Conservation (phyloP, 441 rosid species). For the Kokia cookei region DNA sequence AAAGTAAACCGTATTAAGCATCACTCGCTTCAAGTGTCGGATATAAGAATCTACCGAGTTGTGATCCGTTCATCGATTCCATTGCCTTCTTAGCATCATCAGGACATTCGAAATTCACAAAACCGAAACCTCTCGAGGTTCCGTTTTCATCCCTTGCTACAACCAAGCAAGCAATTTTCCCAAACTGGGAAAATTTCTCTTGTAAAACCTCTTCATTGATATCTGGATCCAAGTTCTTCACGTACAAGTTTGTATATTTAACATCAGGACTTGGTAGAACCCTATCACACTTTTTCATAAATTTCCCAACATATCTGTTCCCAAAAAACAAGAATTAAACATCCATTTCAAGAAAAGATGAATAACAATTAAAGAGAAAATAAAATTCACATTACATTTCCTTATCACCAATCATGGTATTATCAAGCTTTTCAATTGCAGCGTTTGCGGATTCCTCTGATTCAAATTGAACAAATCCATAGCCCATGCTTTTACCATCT, state of each 20-base stretch:
- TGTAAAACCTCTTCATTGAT: constrained; percentile 31
- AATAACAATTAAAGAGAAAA: no score
- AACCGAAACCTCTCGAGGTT: constrained; percentile 39
- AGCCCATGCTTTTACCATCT: constrained; percentile 48
- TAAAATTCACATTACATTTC: constrained; percentile 17
- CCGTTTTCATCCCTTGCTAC: constrained; percentile 34
- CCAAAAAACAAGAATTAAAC: not conserved
- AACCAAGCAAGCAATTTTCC: constrained; percentile 39
- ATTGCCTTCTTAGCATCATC: constrained; percentile 41
- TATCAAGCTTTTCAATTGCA: constrained; percentile 42
- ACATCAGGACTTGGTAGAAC: constrained; percentile 25
- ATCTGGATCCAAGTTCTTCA: constrained; percentile 45
- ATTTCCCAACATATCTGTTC: constrained; percentile 43
- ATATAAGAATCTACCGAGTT: constrained; percentile 26
- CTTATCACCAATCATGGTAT: constrained; percentile 26
- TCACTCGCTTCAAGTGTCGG: no score
- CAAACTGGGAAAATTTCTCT: constrained; percentile 44
- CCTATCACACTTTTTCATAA: constrained; percentile 39
- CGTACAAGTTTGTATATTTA: constrained; percentile 40
- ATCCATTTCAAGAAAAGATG: not conserved
- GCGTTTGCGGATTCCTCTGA: constrained; percentile 36
- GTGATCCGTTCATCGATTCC: constrained; percentile 39
- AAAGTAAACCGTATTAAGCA: not conserved
- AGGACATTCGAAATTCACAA: constrained; percentile 38
- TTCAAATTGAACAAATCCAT: constrained; percentile 52